Conservation (phyloP, 106 monocot genomes). For the Platanthera guangdongensis region DNA sequence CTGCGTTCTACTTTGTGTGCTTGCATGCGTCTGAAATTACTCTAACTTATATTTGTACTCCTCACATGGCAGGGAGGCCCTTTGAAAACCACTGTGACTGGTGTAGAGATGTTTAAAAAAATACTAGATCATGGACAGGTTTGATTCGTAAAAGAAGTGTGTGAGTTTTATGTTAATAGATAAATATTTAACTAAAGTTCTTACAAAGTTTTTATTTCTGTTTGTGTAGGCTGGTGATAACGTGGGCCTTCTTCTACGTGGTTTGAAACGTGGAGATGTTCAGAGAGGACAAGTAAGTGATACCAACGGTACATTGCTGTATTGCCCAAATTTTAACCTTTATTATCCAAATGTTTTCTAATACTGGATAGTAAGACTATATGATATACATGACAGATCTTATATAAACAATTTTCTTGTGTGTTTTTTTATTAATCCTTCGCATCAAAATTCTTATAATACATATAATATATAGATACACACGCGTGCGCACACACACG, state of each 20-base stretch:
- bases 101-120: conserved; percentile 31
- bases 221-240: conserved; percentile 79
- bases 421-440: background rate
- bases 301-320: background rate
- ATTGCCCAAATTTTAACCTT: background rate
- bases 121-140: conserved; percentile 28
- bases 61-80: conserved; percentile 18
- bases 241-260: conserved; percentile 93
- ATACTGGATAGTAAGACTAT: background rate
- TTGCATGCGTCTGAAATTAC: background rate
- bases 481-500: no score
- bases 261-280: conserved; percentile 92
- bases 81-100: conserved; percentile 28
- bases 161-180: background rate
- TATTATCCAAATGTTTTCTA: background rate
- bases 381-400: background rate
- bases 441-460: no score
- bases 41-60: background rate
- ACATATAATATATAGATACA: no score
- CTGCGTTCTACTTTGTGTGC: background rate
- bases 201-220: background rate
- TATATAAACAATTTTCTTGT: background rate
- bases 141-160: background rate
- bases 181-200: background rate
- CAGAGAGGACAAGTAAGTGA: conserved; percentile 79